Conservation (phyloP, 192 early-diverging fungal genomes). For the Jimgerdemannia flammicorona region DNA sequence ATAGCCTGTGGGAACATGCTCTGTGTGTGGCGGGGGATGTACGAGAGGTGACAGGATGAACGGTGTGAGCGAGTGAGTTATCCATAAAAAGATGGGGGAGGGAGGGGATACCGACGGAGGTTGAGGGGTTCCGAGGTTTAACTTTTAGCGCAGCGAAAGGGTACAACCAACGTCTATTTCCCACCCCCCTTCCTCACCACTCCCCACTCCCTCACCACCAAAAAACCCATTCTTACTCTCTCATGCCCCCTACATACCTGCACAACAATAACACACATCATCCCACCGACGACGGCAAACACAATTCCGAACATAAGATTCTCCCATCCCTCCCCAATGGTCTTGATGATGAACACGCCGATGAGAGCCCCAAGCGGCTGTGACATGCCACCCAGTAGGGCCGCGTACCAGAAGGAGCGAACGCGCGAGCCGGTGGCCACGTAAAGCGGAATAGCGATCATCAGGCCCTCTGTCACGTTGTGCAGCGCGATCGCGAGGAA, state of each 20-base stretch:
- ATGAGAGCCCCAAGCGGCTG: conserved; percentile 50
- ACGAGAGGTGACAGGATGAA: background rate
- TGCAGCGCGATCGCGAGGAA: conserved; percentile 50
- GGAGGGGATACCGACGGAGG: no score
- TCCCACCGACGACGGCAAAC: conserved; percentile 48
- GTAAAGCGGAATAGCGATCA: conserved; percentile 54
- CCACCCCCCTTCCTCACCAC: no score
- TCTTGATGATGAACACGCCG: conserved; percentile 36
- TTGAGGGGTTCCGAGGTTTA: no score
- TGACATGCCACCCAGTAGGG: conserved; percentile 45
- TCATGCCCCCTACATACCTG: no score
- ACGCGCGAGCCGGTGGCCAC: conserved; percentile 39
- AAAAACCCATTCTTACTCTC: no score
- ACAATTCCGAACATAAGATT: conserved; percentile 42
- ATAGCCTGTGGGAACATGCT: background rate
- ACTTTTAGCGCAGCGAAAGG: no score
- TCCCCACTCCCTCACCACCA: no score
- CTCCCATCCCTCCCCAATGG: conserved; percentile 35
- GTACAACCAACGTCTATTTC: no score
- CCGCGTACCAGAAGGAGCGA: conserved; percentile 40
- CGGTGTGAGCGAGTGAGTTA: background rate
- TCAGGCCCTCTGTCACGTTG: conserved; percentile 52
- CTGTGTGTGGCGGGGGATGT: background rate
- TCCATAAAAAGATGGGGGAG: background rate
- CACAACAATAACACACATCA: conserved; percentile 45